A percentile compares a stretch with the other conserved stretches of the same genome.
phyloP scores from a whole-genome alignment of 352 stramenopile genomes.

The Aphanomyces invadans region DNA sequence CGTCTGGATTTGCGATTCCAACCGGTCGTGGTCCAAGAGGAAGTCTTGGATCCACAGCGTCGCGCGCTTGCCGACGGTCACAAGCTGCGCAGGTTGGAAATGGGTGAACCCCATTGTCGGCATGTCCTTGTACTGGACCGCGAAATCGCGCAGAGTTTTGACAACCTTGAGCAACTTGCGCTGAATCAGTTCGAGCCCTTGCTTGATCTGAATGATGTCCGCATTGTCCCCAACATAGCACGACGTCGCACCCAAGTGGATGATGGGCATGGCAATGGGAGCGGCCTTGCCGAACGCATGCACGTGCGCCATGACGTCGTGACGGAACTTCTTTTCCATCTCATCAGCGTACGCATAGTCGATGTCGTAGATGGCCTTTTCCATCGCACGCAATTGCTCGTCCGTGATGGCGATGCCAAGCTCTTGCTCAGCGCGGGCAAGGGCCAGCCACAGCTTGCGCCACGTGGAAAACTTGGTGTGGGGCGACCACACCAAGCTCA shows the following conservation, averaged over 20 bases:
- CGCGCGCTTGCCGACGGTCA: slow-evolving; percentile 96
- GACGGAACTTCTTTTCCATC: slow-evolving; percentile 98
- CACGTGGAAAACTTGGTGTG: slow-evolving; percentile 99
- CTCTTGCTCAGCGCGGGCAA: slow-evolving; percentile 96
- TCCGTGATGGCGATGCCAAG: slow-evolving; percentile 95
- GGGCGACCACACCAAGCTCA: slow-evolving; percentile 98
- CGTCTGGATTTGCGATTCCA: slow-evolving; percentile 93
- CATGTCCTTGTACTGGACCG: slow-evolving; percentile 91
- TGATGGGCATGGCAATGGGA: slow-evolving; percentile 96
- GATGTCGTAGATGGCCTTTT: slow-evolving; percentile 93
- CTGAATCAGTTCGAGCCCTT: slow-evolving; percentile 93
- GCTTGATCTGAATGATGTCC: slow-evolving; percentile 97
- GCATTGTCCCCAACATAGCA: slow-evolving; percentile 99
- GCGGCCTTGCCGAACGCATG: slow-evolving; percentile 96
- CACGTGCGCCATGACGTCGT: slow-evolving; percentile 99
- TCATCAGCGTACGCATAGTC: slow-evolving; percentile 96
- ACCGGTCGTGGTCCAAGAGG: slow-evolving; percentile 92
- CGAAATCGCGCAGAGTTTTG: slow-evolving; percentile 92
- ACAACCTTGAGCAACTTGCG: slow-evolving; percentile 97
- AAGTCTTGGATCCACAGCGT: slow-evolving; percentile 98
- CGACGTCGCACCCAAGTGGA: slow-evolving; percentile 97
- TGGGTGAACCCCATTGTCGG: slow-evolving; percentile 98
- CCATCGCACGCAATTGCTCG: slow-evolving; percentile 96
- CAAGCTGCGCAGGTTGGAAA: slow-evolving; percentile 98
- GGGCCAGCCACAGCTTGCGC: slow-evolving; percentile 96